Conservation (phyloP, 2,329 filamentous ascomycete species). For the Aspergillus novoparasiticus region DNA sequence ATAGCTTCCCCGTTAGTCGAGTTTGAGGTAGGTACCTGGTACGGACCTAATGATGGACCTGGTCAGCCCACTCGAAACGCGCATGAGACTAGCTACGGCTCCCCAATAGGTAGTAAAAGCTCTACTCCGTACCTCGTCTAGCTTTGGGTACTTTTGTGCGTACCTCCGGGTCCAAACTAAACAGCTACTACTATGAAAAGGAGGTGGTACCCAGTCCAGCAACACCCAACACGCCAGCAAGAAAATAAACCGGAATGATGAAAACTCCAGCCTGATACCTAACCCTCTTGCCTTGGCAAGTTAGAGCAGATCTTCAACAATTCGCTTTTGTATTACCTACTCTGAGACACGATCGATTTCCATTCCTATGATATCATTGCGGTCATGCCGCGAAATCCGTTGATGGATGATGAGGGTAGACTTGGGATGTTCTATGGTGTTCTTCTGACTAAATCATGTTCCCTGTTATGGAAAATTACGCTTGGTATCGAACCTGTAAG, state of each 20-base stretch:
- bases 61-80: background rate
- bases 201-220: constrained; percentile 4
- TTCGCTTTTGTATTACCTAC: background rate
- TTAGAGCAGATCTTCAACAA: background rate
- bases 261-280: background rate
- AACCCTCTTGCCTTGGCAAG: background rate
- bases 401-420: background rate
- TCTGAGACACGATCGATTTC: background rate
- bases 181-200: background rate
- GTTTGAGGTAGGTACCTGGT: background rate
- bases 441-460: background rate
- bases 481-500: background rate
- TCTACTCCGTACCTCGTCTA: background rate
- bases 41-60: background rate
- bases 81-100: background rate
- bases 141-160: background rate
- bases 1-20: constrained; percentile 1
- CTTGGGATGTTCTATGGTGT: background rate
- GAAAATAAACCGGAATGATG: constrained; percentile 5
- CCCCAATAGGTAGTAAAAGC: background rate
- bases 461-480: background rate
- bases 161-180: background rate
- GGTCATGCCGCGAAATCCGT: background rate
- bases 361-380: background rate
- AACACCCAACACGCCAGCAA: constrained; percentile 2